Evolutionary conservation across 1,139 yeast species (phyloP).

Genomic region (Yarrowia galli): DNA sequence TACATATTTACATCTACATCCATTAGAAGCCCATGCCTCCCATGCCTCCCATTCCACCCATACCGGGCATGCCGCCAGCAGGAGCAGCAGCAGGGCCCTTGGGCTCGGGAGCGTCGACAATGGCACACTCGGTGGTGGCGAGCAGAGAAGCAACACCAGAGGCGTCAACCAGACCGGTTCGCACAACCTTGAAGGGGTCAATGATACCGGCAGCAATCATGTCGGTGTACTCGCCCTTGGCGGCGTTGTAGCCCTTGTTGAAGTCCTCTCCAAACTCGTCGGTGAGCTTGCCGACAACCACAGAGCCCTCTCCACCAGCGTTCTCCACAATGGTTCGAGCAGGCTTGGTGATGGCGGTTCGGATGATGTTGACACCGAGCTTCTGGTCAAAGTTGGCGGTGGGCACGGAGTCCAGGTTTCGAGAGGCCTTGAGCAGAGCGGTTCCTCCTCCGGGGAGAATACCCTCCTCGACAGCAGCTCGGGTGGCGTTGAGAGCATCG

Average conservation of each 20-base stretch:
- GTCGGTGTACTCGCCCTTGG: conserved; percentile 93
- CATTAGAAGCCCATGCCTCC: conserved; percentile 53
- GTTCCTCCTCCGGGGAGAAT: conserved; percentile 99
- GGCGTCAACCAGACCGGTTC: conserved; percentile 96
- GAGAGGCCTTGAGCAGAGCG: conserved; percentile 94
- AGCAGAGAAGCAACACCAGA: conserved; percentile 97
- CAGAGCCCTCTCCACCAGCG: conserved; percentile 99
- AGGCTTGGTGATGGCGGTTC: conserved; percentile 95
- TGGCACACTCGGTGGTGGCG: conserved; percentile 99
- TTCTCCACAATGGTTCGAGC: conserved; percentile 97
- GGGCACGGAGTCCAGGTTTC: conserved; percentile 76
- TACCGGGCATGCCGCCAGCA: conserved; percentile 67
- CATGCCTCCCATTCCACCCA: conserved; percentile 61
- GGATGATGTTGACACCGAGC: conserved; percentile 95
- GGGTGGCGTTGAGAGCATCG: conserved; percentile 98
- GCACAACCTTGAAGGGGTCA: conserved; percentile 99
- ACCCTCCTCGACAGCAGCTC: conserved; percentile 99
- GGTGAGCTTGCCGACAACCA: conserved; percentile 89
- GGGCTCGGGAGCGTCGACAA: conserved; percentile 94
- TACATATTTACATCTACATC: conserved; percentile 39
- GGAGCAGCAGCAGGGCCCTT: conserved; percentile 70
- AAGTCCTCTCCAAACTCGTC: conserved; percentile 86
- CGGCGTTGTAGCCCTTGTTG: conserved; percentile 92
- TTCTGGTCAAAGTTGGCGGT: conserved; percentile 96
- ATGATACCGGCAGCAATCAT: conserved; percentile 98